Base-by-base conservation (phyloP, 2,329 filamentous ascomycete species). In the Orbilia brochopaga region DNA sequence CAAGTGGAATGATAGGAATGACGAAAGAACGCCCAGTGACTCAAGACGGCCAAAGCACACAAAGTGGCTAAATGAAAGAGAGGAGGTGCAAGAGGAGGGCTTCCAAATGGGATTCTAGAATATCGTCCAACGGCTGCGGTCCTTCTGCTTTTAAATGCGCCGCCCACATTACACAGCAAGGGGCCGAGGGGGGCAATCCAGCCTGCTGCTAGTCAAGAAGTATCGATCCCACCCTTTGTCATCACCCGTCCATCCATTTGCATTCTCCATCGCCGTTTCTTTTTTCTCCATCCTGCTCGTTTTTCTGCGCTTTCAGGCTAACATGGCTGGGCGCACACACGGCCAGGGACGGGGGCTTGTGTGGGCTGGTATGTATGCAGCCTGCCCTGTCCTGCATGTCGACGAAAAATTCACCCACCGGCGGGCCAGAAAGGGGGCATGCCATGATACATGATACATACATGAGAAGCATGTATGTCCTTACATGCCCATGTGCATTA, bases 91-190 rank as follows among this genome's bases (percentile, higher is more conserved):
- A 23, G 54, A 60, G 51, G 50, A 70, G 54, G 59, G 66, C 66
- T 70, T 70, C 66, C 54, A 60, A 70, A 70, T 64, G 59, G 40
- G 66, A 56, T 70, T 70, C 66, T 70, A 70, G 66, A 70, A 70
- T 63, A 52, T 58, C 54, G 51, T 58, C 54, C 35, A 64, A 70
- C 66, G 66, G 66, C 52, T 60, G 66, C 58, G 58, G 66, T 58
- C 66, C 66, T 70, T 70, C 66, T 70, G 59, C 66, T 70, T 70
- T 70, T 70, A 70, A 69, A 61, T 46, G 55, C 10, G 37, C 46
- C 17, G 58, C 46, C 3, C 27, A 32, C 27, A 32, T 32, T 32
- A 3, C 27, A 32, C 27, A 3, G 27, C 27, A 32, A 32, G 27
- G 27, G 27, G 27, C 4, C 4, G 52, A 46, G 58, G 61, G 58